Percentiles rank a stretch among this genome's conserved stretches.
Conservation (phyloP, 2,329 filamentous ascomycete species). For the Sodiomyces alkalinus region DNA sequence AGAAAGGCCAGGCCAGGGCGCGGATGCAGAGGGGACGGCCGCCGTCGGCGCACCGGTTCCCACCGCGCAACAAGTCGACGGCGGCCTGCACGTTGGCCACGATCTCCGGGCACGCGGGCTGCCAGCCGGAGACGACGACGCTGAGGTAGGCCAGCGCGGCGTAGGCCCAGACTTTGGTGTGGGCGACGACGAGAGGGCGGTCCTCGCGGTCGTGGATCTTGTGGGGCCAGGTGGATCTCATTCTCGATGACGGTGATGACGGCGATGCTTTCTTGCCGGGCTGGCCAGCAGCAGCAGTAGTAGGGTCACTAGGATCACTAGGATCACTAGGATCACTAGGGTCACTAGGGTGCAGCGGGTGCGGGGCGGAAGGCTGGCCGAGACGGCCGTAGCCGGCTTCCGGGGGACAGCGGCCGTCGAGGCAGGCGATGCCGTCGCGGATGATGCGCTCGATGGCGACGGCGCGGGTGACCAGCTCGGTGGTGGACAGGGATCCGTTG, state of each 20-base stretch:
- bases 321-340: too few species aligned
- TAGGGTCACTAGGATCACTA: too few species aligned
- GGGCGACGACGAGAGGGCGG: conserved; percentile 6
- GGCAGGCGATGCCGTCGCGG: conserved; percentile 8
- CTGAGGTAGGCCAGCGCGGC: conserved; percentile 30
- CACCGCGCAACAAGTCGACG: conserved; percentile 19
- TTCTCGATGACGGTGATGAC: conserved; percentile 4
- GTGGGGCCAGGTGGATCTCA: conserved; percentile 3
- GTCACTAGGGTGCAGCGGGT: conserved; percentile 8
- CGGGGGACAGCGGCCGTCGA: conserved; percentile 9
- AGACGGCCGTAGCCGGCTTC: conserved; percentile 7
- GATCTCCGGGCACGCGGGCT: conserved; percentile 27
- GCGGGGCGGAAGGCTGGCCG: too few species aligned
- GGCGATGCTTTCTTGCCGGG: too few species aligned
- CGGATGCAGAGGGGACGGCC: conserved; percentile 20
- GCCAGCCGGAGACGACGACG: conserved; percentile 35
- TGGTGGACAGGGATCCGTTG: conserved; percentile 26
- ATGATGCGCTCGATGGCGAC: conserved; percentile 6
- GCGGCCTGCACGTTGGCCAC: conserved; percentile 14
- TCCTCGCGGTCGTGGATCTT: conserved; percentile 2
- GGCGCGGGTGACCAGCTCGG: conserved; percentile 23
- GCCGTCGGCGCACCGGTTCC: too few species aligned
- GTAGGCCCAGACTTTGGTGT: conserved; percentile 29
- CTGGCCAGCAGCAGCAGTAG: too few species aligned
- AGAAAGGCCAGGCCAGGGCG: conserved; percentile 25